Percentiles rank a stretch among this genome's conserved stretches.
Evolutionary conservation across 2,329 filamentous ascomycete species (phyloP).

Genomic region (Fusarium chaquense): DNA sequence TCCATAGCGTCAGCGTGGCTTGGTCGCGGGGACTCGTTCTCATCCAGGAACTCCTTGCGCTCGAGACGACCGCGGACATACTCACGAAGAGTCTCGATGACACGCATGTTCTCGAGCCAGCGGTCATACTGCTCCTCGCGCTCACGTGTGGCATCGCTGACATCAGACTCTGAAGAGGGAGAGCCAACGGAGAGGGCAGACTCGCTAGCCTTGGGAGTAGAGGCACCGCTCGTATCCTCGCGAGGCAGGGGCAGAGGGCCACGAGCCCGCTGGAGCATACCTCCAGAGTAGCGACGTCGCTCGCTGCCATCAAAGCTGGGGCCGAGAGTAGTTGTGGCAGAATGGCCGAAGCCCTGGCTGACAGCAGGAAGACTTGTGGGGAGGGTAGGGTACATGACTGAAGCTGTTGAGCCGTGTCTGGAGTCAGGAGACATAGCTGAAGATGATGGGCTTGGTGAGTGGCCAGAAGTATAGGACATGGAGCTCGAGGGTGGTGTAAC

Average conservation of each 20-base stretch:
- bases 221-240: conserved; percentile 54
- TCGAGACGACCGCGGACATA: conserved; percentile 70
- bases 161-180: conserved; percentile 67
- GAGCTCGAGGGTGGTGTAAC: conserved; percentile 81
- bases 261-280: conserved; percentile 72
- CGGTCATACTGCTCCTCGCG: conserved; percentile 72
- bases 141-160: conserved; percentile 63
- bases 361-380: conserved; percentile 68
- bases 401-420: conserved; percentile 69
- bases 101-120: conserved; percentile 75
- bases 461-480: conserved; percentile 81
- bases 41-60: conserved; percentile 64
- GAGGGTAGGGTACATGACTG: conserved; percentile 80
- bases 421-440: conserved; percentile 76
- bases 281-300: conserved; percentile 74
- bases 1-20: conserved; percentile 54
- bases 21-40: conserved; percentile 31
- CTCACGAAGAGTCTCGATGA: conserved; percentile 71
- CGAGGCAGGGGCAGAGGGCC: conserved; percentile 56
- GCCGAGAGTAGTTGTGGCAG: conserved; percentile 77
- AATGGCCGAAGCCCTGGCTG: conserved; percentile 76
- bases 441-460: conserved; percentile 79
- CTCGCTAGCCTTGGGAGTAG: conserved; percentile 60
- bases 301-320: conserved; percentile 73
- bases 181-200: conserved; percentile 63